Evolutionary conservation across 2,329 filamentous ascomycete species (phyloP), one percentile per base, ranked within the genome.

Genomic region (Myriosclerotinia scirpicola): DNA sequence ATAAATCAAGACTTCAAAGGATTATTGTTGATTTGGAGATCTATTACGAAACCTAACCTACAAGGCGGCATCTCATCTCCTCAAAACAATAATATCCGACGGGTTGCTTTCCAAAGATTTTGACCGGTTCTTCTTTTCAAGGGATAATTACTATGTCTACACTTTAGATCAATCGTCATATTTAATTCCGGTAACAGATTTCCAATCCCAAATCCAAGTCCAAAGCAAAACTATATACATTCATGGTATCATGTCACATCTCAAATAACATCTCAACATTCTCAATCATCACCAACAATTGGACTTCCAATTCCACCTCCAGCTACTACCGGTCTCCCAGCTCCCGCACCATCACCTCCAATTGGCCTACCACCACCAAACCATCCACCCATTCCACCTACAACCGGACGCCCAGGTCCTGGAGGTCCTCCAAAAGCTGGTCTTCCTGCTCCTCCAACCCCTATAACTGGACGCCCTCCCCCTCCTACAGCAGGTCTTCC

Each of bases 331-430:
- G 44, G 58, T 60, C 30, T 50, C 7, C 30, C 58, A 15, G 58
- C 12, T 17, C 6, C 12, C 22, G 44, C 56, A 36, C 5, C 20
- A 22, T 20, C 56, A n/a, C 42, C 42, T 14, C 22, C 42, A 48
- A 60, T 12, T 12, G 54, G 54, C 4, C 54, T 44, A 9, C 54
- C 55, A 20, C 55, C 55, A 44, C 55, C 40, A 44, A 58, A 58
- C 55, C 55, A 58, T 44, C 55, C 56, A 22, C 56, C 56, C 56
- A 48, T 17, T 9, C 42, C 42, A 36, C 56, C 56, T 20, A 22
- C 42, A 4, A 36, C 42, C 20, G 56, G 56, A 17, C 12, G 44
- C 30, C 56, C 56, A 22, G 30, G 17, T 14, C 42, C 42, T 22
- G 44, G 58, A 17, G 44, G 42, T 15, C 56, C 56, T 9, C 26